Evolutionary conservation across 2,329 filamentous ascomycete species (phyloP), one percentile per base, ranked within the genome.

Genomic region (Ilyonectria robusta): DNA sequence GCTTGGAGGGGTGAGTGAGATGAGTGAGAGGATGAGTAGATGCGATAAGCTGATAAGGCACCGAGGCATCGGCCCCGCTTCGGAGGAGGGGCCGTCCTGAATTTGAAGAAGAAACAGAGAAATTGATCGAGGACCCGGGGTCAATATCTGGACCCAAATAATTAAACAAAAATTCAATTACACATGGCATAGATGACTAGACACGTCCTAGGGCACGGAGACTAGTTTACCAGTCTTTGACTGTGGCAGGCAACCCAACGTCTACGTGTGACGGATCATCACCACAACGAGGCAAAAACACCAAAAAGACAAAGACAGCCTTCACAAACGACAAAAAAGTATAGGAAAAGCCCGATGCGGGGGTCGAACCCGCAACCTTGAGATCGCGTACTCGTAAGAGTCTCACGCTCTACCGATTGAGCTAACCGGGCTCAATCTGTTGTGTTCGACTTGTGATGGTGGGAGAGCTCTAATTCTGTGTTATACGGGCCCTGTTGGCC

Each of bases 381-480:
- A 86, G 84, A 85, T 86, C 35, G 75, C 59, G 72, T 68, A 70
- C 74, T 74, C 69, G 17, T 86, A 86, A 86, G 88, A 90, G 88
- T 90, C 88, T 89, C 85, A 89, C 88, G 87, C 88, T 91, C 88
- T 91, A 89, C 75, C 72, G 70, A 77, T 77, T 76, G 72, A 78
- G 72, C 73, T 77, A 76, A 74, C 73, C 75, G 70, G 71, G 71
- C 71, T 53, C 50, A 53, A 53, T 53, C 50, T 35, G 9, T 31
- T 35, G n/a, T 37, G 50, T 53, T 23, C 33, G 50, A 33, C 29
- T 53, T 53, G 29, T 21, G 19, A 13, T 53, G 50, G 29, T 53
- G n/a, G 50, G 23, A n/a, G 50, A 31, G 2, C 9, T 53, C n/a
- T 8, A 53, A 35, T 35, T 13, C 10, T 53, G 50, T n/a, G 31